Conservation (phyloP, 305 asterid genomes). For the Salvia sclarea region DNA sequence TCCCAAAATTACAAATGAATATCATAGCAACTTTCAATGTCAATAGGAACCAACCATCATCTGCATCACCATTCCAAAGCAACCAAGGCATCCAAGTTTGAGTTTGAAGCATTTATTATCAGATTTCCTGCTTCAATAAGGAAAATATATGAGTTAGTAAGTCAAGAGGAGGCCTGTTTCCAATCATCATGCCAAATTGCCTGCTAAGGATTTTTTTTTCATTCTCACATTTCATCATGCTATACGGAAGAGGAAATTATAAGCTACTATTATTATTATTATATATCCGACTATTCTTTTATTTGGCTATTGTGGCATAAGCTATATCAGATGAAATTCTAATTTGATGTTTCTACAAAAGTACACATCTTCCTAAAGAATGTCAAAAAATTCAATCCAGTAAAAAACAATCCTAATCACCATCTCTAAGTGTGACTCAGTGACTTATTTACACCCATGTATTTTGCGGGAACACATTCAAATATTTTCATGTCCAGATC, state of each 20-base stretch:
- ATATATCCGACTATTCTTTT: no score
- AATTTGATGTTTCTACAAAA: not conserved
- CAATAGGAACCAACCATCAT: not conserved
- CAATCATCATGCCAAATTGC: no score
- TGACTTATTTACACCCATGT: not conserved
- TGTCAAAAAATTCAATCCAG: not conserved
- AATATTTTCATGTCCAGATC: not conserved
- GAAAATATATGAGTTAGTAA: not conserved
- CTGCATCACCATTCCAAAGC: not conserved
- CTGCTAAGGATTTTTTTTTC: no score
- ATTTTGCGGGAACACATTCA: not conserved
- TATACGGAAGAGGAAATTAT: no score
- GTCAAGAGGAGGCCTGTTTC: no score
- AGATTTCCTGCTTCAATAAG: not conserved
- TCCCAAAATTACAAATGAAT: conserved; percentile 15
- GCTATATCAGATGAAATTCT: not conserved
- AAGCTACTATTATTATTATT: no score
- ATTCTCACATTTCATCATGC: no score
- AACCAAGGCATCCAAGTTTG: conserved; percentile 13
- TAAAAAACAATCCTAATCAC: not conserved
- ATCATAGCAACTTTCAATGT: not conserved
- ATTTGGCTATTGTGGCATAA: no score
- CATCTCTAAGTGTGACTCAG: not conserved
- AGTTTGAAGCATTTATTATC: not conserved
- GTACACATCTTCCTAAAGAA: not conserved